Evolutionary conservation across 164 flowering plant genomes (phyloP), one percentile per base, ranked within the genome.

Genomic region (Cinnamomum micranthum): DNA sequence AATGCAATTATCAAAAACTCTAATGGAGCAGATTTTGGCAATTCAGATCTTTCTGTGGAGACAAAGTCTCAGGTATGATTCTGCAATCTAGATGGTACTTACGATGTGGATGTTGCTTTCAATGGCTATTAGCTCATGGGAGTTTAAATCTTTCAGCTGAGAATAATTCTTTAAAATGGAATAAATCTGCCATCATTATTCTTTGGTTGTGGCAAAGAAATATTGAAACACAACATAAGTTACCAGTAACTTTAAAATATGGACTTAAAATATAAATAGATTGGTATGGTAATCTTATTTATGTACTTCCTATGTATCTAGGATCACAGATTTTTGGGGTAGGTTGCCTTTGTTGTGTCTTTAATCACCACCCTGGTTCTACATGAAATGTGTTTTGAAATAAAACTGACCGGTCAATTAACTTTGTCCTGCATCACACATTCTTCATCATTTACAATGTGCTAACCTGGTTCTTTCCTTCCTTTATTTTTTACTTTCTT

Each of bases 31-130:
- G 70, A 71, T 50, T 75, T 76, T 71, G 76, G 66, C 63, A 68
- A 35, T 70, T 62, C 75, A 33, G 22, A 72, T 31, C 75, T 50
- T 28, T 58, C 75, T 24, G 82, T 75, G n/a, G 78, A 78, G 52
- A 63, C 59, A 17, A 74, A 75, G 52, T 69, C 81, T 71, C 50
- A 65, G 91, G 90, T 88, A 86, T 75, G 65, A 11, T 64, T 60
- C 12, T 64, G 12, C 31, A 64, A 14, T 64, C 33, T 14, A 25
- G 60, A 14, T 55, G 60, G 20, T 20, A 55, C 60, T 55, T 55
- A 3, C 2, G 60, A 55, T 55, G 13, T 41, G n/a, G 60, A 55
- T 17, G n/a, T 55, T 55, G 60, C 60, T 15, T 55, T 55, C 20
- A 15, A 13, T 55, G 11, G 47, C 47, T 41, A 9, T 41, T 11